A percentile compares a stretch with the other conserved stretches of the same genome.
Evolutionary conservation across 192 early-diverging fungal genomes (phyloP).

Genomic region (Podochytrium sp.): DNA sequence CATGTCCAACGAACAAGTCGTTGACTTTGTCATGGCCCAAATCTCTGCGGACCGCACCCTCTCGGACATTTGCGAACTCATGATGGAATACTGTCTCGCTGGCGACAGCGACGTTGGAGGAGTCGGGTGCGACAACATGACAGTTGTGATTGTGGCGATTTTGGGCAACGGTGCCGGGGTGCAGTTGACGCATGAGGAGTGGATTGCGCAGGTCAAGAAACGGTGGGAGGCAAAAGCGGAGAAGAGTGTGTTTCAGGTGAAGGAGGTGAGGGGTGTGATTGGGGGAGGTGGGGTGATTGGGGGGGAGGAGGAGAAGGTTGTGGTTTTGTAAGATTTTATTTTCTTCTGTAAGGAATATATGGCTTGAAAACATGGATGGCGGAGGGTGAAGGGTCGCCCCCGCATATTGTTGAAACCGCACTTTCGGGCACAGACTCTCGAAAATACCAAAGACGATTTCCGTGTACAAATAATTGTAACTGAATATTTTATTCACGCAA

Average conservation of each 20-base stretch:
- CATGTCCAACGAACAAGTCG: slow-evolving; percentile 86
- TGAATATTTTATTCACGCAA: too few relatives aligned
- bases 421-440: too few relatives aligned
- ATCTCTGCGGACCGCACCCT: slow-evolving; percentile 67
- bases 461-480: too few relatives aligned
- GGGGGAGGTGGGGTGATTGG: not conserved
- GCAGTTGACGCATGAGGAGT: slow-evolving; percentile 8
- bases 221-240: slow-evolving; percentile 20
- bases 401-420: too few relatives aligned
- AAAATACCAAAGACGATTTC: too few relatives aligned
- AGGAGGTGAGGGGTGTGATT: slow-evolving; percentile 4
- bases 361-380: too few relatives aligned
- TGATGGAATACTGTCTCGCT: slow-evolving; percentile 94
- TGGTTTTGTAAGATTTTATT: too few relatives aligned
- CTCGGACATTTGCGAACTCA: slow-evolving; percentile 76
- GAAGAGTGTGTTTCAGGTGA: not conserved
- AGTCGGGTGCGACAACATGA: slow-evolving; percentile 99
- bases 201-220: slow-evolving; percentile 15
- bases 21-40: slow-evolving; percentile 79
- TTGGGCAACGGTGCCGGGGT: slow-evolving; percentile 58
- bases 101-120: slow-evolving; percentile 84
- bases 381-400: too few relatives aligned
- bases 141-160: slow-evolving; percentile 87
- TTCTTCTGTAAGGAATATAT: too few relatives aligned
- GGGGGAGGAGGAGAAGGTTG: not conserved